Base-by-base conservation (phyloP, 441 rosid genomes). In the Erodium moschatum region DNA sequence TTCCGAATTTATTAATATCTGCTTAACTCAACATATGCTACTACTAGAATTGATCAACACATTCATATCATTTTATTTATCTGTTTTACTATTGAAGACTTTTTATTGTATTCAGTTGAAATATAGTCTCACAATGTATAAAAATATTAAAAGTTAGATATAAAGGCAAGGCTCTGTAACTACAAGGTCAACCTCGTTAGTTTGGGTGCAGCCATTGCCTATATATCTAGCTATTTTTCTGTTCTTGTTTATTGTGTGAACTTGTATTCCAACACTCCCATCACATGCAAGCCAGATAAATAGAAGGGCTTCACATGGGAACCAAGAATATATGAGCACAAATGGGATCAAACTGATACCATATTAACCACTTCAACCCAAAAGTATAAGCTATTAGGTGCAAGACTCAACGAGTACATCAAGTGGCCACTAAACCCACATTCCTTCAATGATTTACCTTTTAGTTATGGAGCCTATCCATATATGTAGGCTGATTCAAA, bases 1-100 rank as follows among this genome's bases (percentile, higher is more conserved):
- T 60, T 60, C 29, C 20, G 27, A 60, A 24, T 60, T 60, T 9
- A 7, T 21, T 60, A 24, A 20, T 20, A 20, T 24, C 31, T 19
- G 64, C 29, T 60, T 60, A 24, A 60, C 63, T 21, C 64, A 20
- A 60, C 10, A 10, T 24, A 1, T 60, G 64, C 64, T 60, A 60
- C 29, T 19, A 11, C 9, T 60, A 20, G 64, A 19, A 60, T 20
- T 60, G 31, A 60, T 60, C 31, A 60, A 20, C 63, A 20, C 5
- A 18, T 56, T 56, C 12, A 9, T 18, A 19, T 56, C 63, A 18
- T 18, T 60, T 48, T 13, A 48, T 60, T 21, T 60, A 24, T 16
- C 10, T 60, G 29, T 60, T 60, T 20, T 24, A 60, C 64, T 48
- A n/a, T 12, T 48, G 18, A 48, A 48, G 6, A 48, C 56, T 13